These are phyloP conservation scores for Vicia faba DNA, from an alignment of 306 rosid species.

Conservation along the genomic window DNA sequence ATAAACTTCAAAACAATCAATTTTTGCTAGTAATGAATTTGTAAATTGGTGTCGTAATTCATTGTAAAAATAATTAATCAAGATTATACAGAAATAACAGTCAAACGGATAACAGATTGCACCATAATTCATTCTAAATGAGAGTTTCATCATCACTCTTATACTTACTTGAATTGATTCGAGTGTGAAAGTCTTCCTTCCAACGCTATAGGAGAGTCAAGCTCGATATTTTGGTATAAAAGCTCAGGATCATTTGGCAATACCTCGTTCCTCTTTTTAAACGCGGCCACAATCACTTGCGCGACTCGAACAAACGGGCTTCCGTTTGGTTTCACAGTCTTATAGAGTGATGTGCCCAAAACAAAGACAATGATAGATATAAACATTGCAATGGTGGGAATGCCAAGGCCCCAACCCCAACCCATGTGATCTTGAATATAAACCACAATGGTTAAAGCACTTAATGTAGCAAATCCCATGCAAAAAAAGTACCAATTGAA, in stretches of 20 bases:
- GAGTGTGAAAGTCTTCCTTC: constrained; percentile 67
- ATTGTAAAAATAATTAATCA: too few species aligned
- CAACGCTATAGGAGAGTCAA: constrained; percentile 59
- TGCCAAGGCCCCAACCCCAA: constrained; percentile 86
- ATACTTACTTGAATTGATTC: constrained; percentile 55
- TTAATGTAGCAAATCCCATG: constrained; percentile 66
- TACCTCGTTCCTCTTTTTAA: constrained; percentile 52
- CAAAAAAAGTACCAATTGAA: constrained; percentile 75
- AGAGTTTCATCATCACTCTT: background rate
- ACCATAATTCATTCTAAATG: background rate
- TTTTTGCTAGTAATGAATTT: background rate
- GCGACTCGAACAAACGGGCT: constrained; percentile 69
- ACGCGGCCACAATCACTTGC: constrained; percentile 68
- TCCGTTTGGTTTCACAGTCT: constrained; percentile 50
- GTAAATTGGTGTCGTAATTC: too few species aligned
- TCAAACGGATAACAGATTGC: too few species aligned
- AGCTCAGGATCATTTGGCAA: constrained; percentile 50
- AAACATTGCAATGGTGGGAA: constrained; percentile 72
- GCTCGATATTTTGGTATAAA: constrained; percentile 56
- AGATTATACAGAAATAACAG: too few species aligned
- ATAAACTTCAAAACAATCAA: background rate
- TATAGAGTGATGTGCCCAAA: constrained; percentile 65
- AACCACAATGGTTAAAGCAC: constrained; percentile 73
- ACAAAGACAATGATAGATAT: constrained; percentile 58
- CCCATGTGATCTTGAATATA: constrained; percentile 77